Evolutionary conservation across 257 asterid genomes (phyloP).

Genomic region (Plantago ovata): DNA sequence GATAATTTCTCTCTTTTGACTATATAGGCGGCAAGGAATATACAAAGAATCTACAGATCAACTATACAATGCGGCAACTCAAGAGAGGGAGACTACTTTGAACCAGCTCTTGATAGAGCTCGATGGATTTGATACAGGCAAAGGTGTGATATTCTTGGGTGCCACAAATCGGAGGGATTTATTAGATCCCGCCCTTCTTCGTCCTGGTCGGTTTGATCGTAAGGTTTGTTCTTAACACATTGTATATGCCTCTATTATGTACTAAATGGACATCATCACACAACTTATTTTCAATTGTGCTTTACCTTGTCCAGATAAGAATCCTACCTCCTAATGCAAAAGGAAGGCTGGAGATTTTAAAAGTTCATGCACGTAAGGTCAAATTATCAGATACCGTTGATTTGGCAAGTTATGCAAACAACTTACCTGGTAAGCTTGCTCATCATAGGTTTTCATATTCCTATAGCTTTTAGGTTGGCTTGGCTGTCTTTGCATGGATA

Average conservation of each 20-base stretch:
- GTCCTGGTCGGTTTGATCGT: conserved; percentile 99
- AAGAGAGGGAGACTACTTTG: conserved; percentile 96
- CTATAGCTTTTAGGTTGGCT: background rate
- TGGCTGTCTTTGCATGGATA: too few species aligned
- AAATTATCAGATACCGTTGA: conserved; percentile 81
- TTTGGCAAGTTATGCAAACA: conserved; percentile 71
- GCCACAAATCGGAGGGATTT: conserved; percentile 97
- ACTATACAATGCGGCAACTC: conserved; percentile 74
- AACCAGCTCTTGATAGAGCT: conserved; percentile 95
- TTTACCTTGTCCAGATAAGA: conserved; percentile 49
- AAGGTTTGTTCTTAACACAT: conserved; percentile 54
- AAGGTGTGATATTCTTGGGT: conserved; percentile 96
- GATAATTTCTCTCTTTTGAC: conserved; percentile 8
- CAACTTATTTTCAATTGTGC: conserved; percentile 12
- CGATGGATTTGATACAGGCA: conserved; percentile 98
- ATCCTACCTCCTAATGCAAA: conserved; percentile 93
- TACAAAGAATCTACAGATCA: conserved; percentile 49
- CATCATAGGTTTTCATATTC: conserved; percentile 7
- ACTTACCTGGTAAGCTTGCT: conserved; percentile 70
- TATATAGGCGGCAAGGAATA: conserved; percentile 77
- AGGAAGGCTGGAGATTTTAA: conserved; percentile 85
- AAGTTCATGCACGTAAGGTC: conserved; percentile 89
- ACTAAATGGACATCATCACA: background rate
- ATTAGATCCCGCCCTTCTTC: conserved; percentile 98
- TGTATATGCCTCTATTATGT: background rate